Evolutionary conservation across 129 eudicot species (phyloP), one percentile per base, ranked within the genome.

Genomic region (Arctium minus): DNA sequence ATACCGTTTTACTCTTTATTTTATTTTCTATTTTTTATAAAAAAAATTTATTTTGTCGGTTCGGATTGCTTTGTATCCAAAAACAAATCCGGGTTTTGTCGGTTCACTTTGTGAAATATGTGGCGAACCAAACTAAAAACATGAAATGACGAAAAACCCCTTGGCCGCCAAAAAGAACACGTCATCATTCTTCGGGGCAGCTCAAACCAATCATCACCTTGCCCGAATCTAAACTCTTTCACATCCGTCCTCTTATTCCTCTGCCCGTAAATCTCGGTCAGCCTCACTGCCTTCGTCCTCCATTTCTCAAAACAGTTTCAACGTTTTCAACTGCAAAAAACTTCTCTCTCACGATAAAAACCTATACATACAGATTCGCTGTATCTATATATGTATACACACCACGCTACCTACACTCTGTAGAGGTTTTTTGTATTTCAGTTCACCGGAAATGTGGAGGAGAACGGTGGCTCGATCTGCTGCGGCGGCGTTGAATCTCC

Each of bases 381-480:
- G 15, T 77, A 32, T 77, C 72, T 78, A 70, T 77, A 33, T 80
- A 70, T 78, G 77, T 27, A 17, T 56, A 50, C 18, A 4, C 12
- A 56, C 67, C 4, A 79, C 81, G 82, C 82, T 30, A 42, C 75
- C 5, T 31, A 32, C 75, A 75, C 69, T 74, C 60, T 33, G 32
- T 75, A 67, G 8, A 38, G 33, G 2, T 33, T 70, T 69, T 37
- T 35, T 29, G 65, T 73, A 31, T 12, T 11, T 27, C 29, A 37
- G 2, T 67, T 37, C 73, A 69, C 5, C 5, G 74, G 74, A 53
- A 83, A 83, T 85, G 86, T 83, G 86, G 86, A 42, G 86, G 82
- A 83, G 79, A 72, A 77, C 38, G 73, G 82, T 42, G 6, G 89
- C 90, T 83, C 92, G 97, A 92, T 92, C 96, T 74, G 89, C 82